A percentile compares a stretch with the other conserved stretches of the same genome.
phyloP scores from a whole-genome alignment of 2,329 filamentous ascomycete genomes.

The Fusarium sp. region DNA sequence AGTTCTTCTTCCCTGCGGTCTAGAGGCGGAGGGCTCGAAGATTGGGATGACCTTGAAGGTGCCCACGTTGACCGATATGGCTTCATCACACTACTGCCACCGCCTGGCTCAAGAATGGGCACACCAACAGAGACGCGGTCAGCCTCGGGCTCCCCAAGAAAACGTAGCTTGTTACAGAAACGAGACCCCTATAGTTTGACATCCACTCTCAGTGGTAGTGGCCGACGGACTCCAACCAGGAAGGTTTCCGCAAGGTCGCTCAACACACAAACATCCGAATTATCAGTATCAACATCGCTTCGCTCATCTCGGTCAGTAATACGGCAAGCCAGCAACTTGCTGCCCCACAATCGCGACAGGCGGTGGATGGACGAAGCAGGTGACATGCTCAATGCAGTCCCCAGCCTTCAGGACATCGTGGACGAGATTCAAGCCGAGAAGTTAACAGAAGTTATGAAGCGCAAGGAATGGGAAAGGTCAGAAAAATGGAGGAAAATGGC shows the following conservation, averaged over 20 bases:
- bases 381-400: conserved; percentile 71
- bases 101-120: conserved; percentile 53
- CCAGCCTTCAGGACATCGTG: conserved; percentile 64
- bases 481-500: conserved; percentile 77
- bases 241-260: conserved; percentile 68
- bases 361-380: conserved; percentile 72
- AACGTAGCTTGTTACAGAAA: conserved; percentile 55
- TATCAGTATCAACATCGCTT: conserved; percentile 59
- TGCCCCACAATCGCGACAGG: conserved; percentile 70
- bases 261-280: conserved; percentile 64
- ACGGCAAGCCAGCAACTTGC: conserved; percentile 66
- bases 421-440: conserved; percentile 66
- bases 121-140: conserved; percentile 55
- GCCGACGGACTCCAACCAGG: conserved; percentile 58
- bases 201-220: conserved; percentile 51
- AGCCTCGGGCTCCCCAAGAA: conserved; percentile 56
- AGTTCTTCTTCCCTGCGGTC: conserved; percentile 57
- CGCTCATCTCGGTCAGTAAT: conserved; percentile 65
- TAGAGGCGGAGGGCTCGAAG: conserved; percentile 66
- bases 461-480: conserved; percentile 69
- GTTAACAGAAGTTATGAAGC: conserved; percentile 65
- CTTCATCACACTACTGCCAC: conserved; percentile 66
- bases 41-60: conserved; percentile 72
- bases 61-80: conserved; percentile 74
- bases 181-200: conserved; percentile 51